Percentiles rank a stretch among this genome's conserved stretches.
Evolutionary conservation across 495 filamentous ascomycete species (phyloP).

Genomic region (Penicillium cosmopolitanum): DNA sequence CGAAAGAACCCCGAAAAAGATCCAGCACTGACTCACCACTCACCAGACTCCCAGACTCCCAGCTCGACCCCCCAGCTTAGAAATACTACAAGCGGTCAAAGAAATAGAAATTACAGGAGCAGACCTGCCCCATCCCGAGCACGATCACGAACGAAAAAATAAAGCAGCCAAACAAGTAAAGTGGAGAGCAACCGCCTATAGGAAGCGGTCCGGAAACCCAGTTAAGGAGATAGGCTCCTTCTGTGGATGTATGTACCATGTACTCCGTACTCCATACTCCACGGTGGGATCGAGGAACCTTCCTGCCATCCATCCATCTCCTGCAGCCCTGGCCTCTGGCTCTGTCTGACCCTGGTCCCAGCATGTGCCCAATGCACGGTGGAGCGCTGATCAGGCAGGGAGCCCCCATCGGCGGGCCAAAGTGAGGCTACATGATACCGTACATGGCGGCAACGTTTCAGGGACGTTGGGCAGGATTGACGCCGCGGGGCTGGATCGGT

Average conservation of each 20-base stretch:
- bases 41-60: too few relatives aligned
- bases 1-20: not conserved
- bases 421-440: slow-evolving; percentile 25
- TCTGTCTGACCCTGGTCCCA: not conserved
- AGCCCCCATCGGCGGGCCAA: slow-evolving; percentile 9
- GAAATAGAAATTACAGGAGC: not conserved
- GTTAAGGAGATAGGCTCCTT: not conserved
- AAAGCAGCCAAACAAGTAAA: not conserved
- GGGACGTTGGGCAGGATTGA: slow-evolving; percentile 24
- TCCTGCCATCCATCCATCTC: too few relatives aligned
- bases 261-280: not conserved
- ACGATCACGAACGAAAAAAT: not conserved
- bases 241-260: not conserved
- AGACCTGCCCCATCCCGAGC: not conserved
- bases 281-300: not conserved
- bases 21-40: not conserved
- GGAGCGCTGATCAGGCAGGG: slow-evolving; percentile 24
- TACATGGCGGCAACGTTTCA: slow-evolving; percentile 14
- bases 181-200: slow-evolving; percentile 1
- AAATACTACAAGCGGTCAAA: not conserved
- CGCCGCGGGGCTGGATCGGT: slow-evolving; percentile 10
- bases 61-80: not conserved
- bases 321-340: not conserved
- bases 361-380: slow-evolving; percentile 4
- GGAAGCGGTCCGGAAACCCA: not conserved